Conservation (phyloP, 768 basidiomycete species). For the Cubamyces lactineus region DNA sequence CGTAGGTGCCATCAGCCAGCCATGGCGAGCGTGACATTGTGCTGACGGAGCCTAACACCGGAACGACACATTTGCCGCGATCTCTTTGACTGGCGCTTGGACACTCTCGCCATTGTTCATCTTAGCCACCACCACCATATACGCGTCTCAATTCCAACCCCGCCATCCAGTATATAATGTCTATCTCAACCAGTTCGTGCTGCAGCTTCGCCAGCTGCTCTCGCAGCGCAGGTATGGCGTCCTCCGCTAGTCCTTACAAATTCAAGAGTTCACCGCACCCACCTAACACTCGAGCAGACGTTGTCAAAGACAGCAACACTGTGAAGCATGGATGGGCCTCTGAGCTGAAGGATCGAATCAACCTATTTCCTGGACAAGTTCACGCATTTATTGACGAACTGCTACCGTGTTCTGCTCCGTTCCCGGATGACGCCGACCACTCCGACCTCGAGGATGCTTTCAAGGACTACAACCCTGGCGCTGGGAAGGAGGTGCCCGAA, state of each 20-base stretch:
- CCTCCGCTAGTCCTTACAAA: background rate
- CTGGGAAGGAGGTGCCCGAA: background rate
- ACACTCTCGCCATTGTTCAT: background rate
- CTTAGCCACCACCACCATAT: background rate
- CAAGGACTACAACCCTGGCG: background rate
- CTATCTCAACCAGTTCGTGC: background rate
- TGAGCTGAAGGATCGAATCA: conserved; percentile 1
- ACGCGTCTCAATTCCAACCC: too few species aligned
- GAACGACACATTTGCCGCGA: too few species aligned
- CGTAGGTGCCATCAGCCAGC: too few species aligned
- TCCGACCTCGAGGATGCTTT: background rate
- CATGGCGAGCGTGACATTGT: too few species aligned
- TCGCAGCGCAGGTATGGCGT: conserved; percentile 8
- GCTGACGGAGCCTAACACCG: too few species aligned
- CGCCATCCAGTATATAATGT: conserved; percentile 6
- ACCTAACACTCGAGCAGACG: conserved; percentile 2
- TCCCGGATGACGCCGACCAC: background rate
- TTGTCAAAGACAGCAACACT: background rate
- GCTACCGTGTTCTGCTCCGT: conserved; percentile 6
- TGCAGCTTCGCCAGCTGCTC: background rate
- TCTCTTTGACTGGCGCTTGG: too few species aligned
- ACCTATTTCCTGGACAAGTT: background rate
- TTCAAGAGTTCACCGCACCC: background rate
- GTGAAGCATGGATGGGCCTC: background rate
- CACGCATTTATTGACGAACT: conserved; percentile 6